Evolutionary conservation across 106 monocot genomes (phyloP).

Genomic region (Platanthera zijinensis): DNA sequence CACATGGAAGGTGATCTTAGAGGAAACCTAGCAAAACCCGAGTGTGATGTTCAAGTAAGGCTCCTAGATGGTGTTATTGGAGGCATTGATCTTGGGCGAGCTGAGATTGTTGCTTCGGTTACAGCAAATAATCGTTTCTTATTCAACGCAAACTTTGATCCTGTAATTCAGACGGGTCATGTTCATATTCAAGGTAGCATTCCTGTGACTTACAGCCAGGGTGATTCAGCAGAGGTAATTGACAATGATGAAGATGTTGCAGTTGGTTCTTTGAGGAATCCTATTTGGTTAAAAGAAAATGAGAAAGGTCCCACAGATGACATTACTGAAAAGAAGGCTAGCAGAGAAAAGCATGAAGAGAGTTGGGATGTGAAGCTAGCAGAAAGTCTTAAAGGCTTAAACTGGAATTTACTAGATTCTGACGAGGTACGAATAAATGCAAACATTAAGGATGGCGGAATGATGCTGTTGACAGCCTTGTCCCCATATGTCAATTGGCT

Average conservation of each 20-base stretch:
- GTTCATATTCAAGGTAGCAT: constrained; percentile 97
- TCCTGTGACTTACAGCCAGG: constrained; percentile 66
- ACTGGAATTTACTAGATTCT: constrained; percentile 77
- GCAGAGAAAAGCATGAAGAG: constrained; percentile 86
- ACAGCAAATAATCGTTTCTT: constrained; percentile 74
- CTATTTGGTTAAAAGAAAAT: constrained; percentile 68
- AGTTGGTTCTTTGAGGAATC: constrained; percentile 38
- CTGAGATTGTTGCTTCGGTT: constrained; percentile 88
- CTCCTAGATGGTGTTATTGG: constrained; percentile 92
- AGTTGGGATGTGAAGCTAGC: constrained; percentile 86
- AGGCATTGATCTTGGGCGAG: constrained; percentile 89
- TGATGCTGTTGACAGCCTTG: constrained; percentile 88
- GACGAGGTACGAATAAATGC: constrained; percentile 86
- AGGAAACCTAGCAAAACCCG: constrained; percentile 81
- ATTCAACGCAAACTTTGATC: constrained; percentile 97
- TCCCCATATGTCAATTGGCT: constrained; percentile 90
- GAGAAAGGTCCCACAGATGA: constrained; percentile 41
- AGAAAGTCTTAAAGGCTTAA: constrained; percentile 89
- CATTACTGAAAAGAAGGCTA: constrained; percentile 45
- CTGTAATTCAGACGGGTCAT: constrained; percentile 87
- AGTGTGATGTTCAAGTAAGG: constrained; percentile 97
- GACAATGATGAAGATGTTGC: constrained; percentile 30
- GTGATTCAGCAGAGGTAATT: constrained; percentile 37
- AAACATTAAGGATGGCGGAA: constrained; percentile 99
- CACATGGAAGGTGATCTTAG: constrained; percentile 99